Base-by-base conservation (phyloP, 129 eudicot genomes). In the Flaveria robusta region DNA sequence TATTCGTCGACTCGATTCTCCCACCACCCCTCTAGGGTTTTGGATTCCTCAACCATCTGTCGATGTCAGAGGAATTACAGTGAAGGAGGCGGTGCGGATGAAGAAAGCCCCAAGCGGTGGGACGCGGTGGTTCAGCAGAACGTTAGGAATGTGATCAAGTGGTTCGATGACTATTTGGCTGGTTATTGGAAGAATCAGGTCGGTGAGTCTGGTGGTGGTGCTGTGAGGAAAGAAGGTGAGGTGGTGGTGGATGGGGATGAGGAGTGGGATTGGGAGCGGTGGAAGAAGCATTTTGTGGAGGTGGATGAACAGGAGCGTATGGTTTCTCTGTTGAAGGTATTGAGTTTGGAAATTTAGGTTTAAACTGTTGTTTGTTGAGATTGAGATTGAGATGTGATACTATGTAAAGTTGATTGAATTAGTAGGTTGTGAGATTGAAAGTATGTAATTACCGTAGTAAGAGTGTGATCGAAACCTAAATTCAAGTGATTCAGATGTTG, bases 191-290 rank as follows among this genome's bases (percentile, higher is more conserved):
- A 43, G 24, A 71, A 19, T 59, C 74, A 75, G 29, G 42, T 22
- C n/a, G 80, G 51, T 49, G 65, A 66, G 34, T 66, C 52, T 37
- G 60, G 68, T n/a, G 54, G 24, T 64, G 69, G n/a, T 66, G 20
- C 3, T 47, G 37, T 7, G 74, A 55, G 23, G 72, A 68, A 43
- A n/a, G 46, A 68, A 15, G 75, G 16, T 3, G 47, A 14, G 65
- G 59, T 50, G 37, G 49, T 64, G 42, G 27, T 16, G 42, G 66
- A 68, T 50, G 76, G 71, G 8, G 72, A 15, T 75, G 87, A 42
- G 12, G 82, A 75, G 16, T 91, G 97, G 99, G 88, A 91, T 85
- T 95, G 99, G 99, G 93, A 89, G 60, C 54, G 96, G 59, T 95
- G 99, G 99, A 81, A 59, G 84, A 82, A 71, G 84, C 97, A 95